Percentiles rank a stretch among this genome's conserved stretches.
Conservation (phyloP, 2,329 filamentous ascomycete genomes). For the Dactylonectria macrodidyma region DNA sequence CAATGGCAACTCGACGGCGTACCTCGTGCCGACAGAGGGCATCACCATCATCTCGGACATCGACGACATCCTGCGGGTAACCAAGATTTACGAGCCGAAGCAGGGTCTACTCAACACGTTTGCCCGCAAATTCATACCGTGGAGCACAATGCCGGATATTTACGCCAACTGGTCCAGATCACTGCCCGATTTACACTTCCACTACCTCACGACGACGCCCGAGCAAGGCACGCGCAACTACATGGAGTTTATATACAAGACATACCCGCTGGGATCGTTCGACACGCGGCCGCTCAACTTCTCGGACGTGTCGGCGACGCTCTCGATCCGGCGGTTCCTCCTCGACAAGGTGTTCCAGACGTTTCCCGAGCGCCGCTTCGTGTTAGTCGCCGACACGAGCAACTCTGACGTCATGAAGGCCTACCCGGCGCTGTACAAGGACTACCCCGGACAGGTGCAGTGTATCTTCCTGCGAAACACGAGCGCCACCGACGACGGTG, state of each 20-base stretch:
- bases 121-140: conserved; percentile 77
- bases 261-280: conserved; percentile 83
- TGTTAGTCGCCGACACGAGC: conserved; percentile 82
- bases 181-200: conserved; percentile 80
- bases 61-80: conserved; percentile 85
- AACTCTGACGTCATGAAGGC: conserved; percentile 83
- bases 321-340: conserved; percentile 79
- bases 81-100: conserved; percentile 83
- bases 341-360: conserved; percentile 82
- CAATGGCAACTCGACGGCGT: conserved; percentile 82
- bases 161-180: conserved; percentile 82
- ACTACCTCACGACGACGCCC: conserved; percentile 86
- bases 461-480: conserved; percentile 86
- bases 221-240: conserved; percentile 85
- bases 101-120: conserved; percentile 85
- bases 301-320: conserved; percentile 79
- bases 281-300: conserved; percentile 87
- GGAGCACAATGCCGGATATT: conserved; percentile 86
- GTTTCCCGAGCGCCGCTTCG: conserved; percentile 81
- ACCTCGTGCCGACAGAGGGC: conserved; percentile 79
- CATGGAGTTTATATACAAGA: conserved; percentile 86
- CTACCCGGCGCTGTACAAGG: conserved; percentile 72
- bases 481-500: conserved; percentile 74
- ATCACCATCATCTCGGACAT: conserved; percentile 84
- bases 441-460: conserved; percentile 80